Percentiles rank a stretch among this genome's conserved stretches.
Evolutionary conservation across 2,329 filamentous ascomycete species (phyloP).

Genomic region (Aspergillus candidus): DNA sequence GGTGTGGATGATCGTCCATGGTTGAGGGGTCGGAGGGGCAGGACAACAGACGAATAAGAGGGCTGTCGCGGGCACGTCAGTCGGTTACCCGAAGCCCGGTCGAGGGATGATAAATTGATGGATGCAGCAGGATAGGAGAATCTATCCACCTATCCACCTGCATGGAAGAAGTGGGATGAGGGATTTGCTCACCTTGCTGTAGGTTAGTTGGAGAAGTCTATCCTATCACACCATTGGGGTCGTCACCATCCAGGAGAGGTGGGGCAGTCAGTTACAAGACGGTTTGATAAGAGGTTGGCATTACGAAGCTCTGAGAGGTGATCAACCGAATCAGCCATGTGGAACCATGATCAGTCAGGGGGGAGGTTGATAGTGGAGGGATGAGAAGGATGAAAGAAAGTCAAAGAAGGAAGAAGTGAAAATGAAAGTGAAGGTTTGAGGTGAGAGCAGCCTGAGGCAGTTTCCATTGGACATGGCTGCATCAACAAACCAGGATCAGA

Average conservation of each 20-base stretch:
- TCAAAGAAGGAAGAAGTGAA: background rate
- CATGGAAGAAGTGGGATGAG: too few relatives aligned
- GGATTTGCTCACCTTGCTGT: too few relatives aligned
- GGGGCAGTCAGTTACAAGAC: background rate
- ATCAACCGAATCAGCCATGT: too few relatives aligned
- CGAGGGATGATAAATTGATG: background rate
- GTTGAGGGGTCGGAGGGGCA: slow-evolving; percentile 6
- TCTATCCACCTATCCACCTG: background rate
- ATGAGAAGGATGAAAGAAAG: background rate
- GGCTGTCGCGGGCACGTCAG: background rate
- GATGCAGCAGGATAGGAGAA: background rate
- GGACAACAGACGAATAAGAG: slow-evolving; percentile 3
- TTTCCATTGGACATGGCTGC: slow-evolving; percentile 10
- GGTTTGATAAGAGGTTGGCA: background rate
- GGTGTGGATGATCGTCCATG: slow-evolving; percentile 5
- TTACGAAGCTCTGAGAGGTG: slow-evolving; percentile 8
- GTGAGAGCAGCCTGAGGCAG: background rate
- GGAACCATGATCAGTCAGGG: background rate
- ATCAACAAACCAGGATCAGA: slow-evolving; percentile 1
- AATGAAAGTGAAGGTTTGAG: background rate
- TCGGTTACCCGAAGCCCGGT: background rate
- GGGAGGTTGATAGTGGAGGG: background rate
- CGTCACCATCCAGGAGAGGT: background rate
- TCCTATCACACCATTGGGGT: slow-evolving; percentile 1
- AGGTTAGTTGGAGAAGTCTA: background rate